Evolutionary conservation across 768 basidiomycete genomes (phyloP), one percentile per base, ranked within the genome.

Genomic region (Termitomyces sp.): DNA sequence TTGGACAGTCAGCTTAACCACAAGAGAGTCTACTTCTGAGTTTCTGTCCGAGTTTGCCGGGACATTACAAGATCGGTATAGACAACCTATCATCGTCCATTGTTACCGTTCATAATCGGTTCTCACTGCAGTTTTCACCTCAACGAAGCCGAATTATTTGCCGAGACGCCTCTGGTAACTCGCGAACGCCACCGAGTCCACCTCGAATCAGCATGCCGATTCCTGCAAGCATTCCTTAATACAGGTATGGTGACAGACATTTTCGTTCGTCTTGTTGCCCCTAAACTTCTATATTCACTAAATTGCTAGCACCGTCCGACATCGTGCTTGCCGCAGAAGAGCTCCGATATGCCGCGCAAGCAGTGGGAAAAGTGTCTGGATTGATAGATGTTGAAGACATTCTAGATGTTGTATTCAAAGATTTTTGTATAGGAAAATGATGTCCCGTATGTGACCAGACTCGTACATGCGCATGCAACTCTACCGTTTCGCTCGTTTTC

Each of bases 341-440:
- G 66, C 77, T 96, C 26, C 84, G 94, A 26, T 92, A 94, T 66
- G 94, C 92, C 2, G 86, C 88, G 0, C 81, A 82, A 58, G 86
- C 91, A 4, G 80, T 96, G n/a, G 93, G 91, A 1, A 83, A 84
- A 58, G 84, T 95, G n/a, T 85, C 88, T 2, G 93, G 94, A 4
- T 67, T 80, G 8, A 86, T 96, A 56, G 87, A 86, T 47, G 83
- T 87, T 13, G 94, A 96, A 64, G 92, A 95, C 58, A 77, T 95
- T 8, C 70, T 96, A 22, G 92, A 93, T 58, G 81, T 82, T 20
- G 80, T 96, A 26, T 96, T 96, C 67, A 77, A 79, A 35, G 88
- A 90, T 52, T 96, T 96, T 70, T 96, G 94, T 66, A 91, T 95
- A 53, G 93, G 93, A 38, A 92, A 94, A 73, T 67, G 47, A 36